These are phyloP conservation scores for Exophiala lecanii-corni DNA, from an alignment of 2,329 filamentous ascomycete genomes.

Conservation along the genomic window DNA sequence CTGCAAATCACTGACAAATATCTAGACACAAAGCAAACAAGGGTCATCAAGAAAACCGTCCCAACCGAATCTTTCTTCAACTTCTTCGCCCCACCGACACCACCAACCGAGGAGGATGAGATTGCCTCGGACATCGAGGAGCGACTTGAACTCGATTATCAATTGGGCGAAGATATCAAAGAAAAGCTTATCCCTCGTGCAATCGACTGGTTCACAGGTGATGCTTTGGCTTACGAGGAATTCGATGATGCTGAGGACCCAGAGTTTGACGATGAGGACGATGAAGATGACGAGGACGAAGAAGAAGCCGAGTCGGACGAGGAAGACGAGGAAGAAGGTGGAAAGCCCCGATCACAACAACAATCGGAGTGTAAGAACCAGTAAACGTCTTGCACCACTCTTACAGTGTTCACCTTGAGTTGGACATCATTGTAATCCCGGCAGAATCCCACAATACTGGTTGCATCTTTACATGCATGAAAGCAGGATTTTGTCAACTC, in stretches of 20 bases:
- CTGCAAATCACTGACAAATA: constrained; percentile 17
- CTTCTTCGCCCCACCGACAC: constrained; percentile 95
- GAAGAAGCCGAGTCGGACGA: constrained; percentile 68
- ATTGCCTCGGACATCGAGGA: constrained; percentile 90
- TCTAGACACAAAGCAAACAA: constrained; percentile 95
- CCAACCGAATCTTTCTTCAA: constrained; percentile 99
- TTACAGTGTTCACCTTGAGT: no score
- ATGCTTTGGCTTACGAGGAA: constrained; percentile 95
- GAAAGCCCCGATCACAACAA: constrained; percentile 64
- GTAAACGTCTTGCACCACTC: constrained; percentile 15
- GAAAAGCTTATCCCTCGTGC: constrained; percentile 98
- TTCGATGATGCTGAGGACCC: constrained; percentile 79
- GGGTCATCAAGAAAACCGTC: constrained; percentile 98
- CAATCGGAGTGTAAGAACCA: constrained; percentile 82
- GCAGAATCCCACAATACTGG: no score
- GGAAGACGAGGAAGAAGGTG: constrained; percentile 55
- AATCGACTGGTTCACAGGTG: constrained; percentile 98
- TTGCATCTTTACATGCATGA: background rate
- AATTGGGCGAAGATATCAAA: constrained; percentile 98
- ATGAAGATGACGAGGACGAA: constrained; percentile 88
- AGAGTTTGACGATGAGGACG: constrained; percentile 81
- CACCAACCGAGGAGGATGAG: constrained; percentile 62
- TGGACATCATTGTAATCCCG: constrained; percentile 5
- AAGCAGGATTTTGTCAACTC: background rate
- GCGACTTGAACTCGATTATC: constrained; percentile 95